Evolutionary conservation across 2,329 filamentous ascomycete species (phyloP).

Genomic region (Volutella citrinella): DNA sequence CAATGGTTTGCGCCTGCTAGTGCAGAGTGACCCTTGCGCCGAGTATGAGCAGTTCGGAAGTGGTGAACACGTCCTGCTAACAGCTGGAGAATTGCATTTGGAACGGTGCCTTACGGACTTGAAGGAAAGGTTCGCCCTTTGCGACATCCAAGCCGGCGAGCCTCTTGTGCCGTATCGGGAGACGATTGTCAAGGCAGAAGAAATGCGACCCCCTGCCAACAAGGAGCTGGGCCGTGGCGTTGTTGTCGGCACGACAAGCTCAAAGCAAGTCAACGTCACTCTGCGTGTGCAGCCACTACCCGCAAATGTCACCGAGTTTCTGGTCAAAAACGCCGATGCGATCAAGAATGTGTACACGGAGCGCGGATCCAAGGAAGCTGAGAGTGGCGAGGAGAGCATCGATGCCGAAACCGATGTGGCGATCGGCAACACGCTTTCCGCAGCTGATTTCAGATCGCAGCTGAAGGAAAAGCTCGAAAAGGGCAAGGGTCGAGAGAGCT

Average conservation of each 20-base stretch:
- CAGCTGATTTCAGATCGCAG: conserved; percentile 73
- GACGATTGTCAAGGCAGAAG: conserved; percentile 80
- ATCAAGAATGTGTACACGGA: conserved; percentile 79
- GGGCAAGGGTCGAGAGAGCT: conserved; percentile 69
- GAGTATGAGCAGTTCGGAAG: conserved; percentile 91
- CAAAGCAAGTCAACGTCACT: conserved; percentile 78
- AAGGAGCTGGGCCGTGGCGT: conserved; percentile 83
- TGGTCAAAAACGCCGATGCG: conserved; percentile 74
- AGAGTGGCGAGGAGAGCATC: conserved; percentile 38
- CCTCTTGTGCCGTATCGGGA: conserved; percentile 96
- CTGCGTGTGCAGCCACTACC: conserved; percentile 79
- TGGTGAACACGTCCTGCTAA: conserved; percentile 92
- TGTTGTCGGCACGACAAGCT: conserved; percentile 72
- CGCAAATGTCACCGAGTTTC: conserved; percentile 74
- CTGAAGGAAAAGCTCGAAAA: conserved; percentile 67
- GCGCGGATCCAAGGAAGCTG: conserved; percentile 45
- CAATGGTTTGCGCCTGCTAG: conserved; percentile 76
- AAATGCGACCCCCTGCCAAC: conserved; percentile 88
- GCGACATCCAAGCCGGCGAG: conserved; percentile 90
- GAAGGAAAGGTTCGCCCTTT: conserved; percentile 85
- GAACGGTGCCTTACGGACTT: conserved; percentile 93
- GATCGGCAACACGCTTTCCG: conserved; percentile 61
- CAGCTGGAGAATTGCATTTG: conserved; percentile 89
- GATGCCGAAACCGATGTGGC: conserved; percentile 56
- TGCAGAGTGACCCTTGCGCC: conserved; percentile 93